Base-by-base conservation (phyloP, 2,329 filamentous ascomycete species). In the Scytalidium lignicola region DNA sequence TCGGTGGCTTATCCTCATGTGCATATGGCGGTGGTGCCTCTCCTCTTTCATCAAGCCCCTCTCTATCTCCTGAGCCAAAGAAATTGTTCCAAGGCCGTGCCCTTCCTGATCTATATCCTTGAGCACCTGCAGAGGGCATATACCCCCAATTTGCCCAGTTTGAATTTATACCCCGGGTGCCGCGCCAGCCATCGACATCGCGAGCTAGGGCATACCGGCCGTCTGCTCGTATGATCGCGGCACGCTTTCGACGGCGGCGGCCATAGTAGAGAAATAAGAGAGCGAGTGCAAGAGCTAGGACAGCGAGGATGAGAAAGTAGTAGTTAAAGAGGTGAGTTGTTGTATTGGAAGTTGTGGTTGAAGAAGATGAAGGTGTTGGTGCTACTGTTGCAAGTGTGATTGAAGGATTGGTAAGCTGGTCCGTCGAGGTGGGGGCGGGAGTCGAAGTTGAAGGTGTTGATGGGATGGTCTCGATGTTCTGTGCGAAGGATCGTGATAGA, bases 11-110 rank as follows among this genome's bases (percentile, higher is more conserved):
- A 3, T 40, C 43, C 2, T 51, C 58, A 10, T 54, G 54, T 4
- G 50, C 70, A 61, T 86, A 86, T 0, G 82, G 80, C 43, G 83
- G 83, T 44, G 83, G 83, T 9, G 82, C 79, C 62, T 85, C 80
- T 22, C 82, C 83, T 41, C 74, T 65, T 66, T 85, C 82, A 60
- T 86, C 75, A 49, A 85, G 64, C 0, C 83, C 83, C 54, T 86
- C 82, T 75, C 47, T 22, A 49, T 49, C 29, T 28, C 41, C 32
- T 7, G 15, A n/a, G 13, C 26, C 43, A 8, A 28, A 26, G 43
- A 44, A 6, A 18, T 10, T 44, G 22, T 22, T 39, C 12, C 45
- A 32, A 21, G 3, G 21, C 18, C 45, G 15, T 3, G 29, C 8
- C 19, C 45, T 21, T 17, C 32, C 26, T 13, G 28, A 32, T 23